Conservation (phyloP, 352 stramenopile genomes). For the Phytopythium oedochilum region DNA sequence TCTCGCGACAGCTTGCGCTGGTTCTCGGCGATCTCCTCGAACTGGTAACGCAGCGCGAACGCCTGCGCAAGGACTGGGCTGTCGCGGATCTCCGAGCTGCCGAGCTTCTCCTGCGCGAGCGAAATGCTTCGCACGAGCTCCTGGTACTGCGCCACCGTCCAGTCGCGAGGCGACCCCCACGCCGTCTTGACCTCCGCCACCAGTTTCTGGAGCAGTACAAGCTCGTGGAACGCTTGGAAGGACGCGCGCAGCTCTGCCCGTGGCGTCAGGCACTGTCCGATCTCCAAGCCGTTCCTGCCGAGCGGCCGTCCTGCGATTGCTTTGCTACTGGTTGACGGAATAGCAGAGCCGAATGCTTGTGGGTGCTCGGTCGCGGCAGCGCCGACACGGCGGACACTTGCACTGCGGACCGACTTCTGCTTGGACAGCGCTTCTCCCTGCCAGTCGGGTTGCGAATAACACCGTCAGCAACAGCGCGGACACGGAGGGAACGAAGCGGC, state of each 20-base stretch:
- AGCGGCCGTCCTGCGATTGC: too few relatives aligned
- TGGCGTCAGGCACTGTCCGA: constrained; percentile 6
- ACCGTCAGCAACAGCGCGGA: not conserved
- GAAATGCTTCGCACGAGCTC: constrained; percentile 51
- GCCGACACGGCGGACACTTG: not conserved
- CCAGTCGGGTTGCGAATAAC: not conserved
- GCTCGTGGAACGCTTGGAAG: constrained; percentile 70
- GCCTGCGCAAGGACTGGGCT: constrained; percentile 39
- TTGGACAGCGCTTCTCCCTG: constrained; percentile 22
- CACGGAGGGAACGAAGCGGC: not conserved
- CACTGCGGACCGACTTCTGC: constrained; percentile 15
- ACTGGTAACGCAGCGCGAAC: constrained; percentile 57
- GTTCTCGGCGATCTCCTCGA: constrained; percentile 64
- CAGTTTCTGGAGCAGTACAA: constrained; percentile 57
- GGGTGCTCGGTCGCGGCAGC: not conserved
- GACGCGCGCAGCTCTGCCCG: constrained; percentile 45
- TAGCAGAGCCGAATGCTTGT: not conserved
- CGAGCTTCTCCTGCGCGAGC: constrained; percentile 44
- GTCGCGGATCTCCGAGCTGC: constrained; percentile 21
- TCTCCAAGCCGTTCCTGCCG: not conserved
- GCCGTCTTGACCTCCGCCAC: constrained; percentile 29
- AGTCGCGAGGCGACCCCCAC: constrained; percentile 44
- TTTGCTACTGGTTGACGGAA: not conserved
- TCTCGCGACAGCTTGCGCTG: constrained; percentile 35
- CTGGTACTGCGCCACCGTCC: constrained; percentile 54